phyloP scores from a whole-genome alignment of 805 yeast species.

The Osmozyma mogii region DNA sequence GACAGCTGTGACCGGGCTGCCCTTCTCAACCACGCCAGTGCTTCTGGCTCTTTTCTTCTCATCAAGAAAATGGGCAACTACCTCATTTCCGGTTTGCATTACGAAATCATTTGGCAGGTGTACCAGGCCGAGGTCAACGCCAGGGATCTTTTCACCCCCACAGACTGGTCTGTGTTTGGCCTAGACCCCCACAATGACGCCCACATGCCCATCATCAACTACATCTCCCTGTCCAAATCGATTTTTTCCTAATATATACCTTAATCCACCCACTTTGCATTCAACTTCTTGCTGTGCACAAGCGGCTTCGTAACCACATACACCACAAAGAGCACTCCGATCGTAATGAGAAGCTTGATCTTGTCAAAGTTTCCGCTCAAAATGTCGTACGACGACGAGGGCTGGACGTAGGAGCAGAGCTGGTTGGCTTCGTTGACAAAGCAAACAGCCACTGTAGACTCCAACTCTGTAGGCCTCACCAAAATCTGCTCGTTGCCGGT shows the following conservation, averaged over 20 bases:
- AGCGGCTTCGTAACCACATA: constrained; percentile 49
- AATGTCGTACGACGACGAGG: constrained; percentile 78
- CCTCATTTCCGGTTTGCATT: constrained; percentile 27
- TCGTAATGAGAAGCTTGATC: constrained; percentile 51
- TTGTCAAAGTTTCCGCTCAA: constrained; percentile 63
- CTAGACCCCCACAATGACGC: constrained; percentile 12
- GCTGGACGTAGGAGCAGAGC: constrained; percentile 70
- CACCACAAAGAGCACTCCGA: constrained; percentile 40
- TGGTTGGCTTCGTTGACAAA: constrained; percentile 52
- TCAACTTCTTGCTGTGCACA: constrained; percentile 46
- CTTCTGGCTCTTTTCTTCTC: constrained; percentile 18
- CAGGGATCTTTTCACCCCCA: not conserved
- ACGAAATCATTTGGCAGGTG: constrained; percentile 34
- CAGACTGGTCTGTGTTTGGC: constrained; percentile 25
- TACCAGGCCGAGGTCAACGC: constrained; percentile 16
- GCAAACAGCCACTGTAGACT: constrained; percentile 73
- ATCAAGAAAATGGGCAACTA: constrained; percentile 27
- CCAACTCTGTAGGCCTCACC: constrained; percentile 52
- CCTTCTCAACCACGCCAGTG: constrained; percentile 4
- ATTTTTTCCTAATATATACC: constrained; percentile 2
- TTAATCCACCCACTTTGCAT: constrained; percentile 42
- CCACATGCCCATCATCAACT: constrained; percentile 7
- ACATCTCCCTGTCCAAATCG: constrained; percentile 4
- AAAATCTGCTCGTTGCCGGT: constrained; percentile 14
- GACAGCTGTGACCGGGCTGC: constrained; percentile 6